Conservation (phyloP, 345 rosid genomes). For the Anacardium occidentale region DNA sequence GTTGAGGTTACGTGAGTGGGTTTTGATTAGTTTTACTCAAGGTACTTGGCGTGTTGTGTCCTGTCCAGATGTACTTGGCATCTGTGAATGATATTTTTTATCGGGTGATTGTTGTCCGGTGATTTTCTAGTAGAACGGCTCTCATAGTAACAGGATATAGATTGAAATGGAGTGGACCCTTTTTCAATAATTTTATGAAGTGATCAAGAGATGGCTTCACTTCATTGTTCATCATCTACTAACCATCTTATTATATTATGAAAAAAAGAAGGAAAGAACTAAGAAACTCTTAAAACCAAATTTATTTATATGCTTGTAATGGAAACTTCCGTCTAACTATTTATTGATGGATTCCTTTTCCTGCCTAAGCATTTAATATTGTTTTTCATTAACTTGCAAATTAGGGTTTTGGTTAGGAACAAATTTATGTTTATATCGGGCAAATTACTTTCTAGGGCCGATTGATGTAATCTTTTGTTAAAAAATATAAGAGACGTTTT, state of each 20-base stretch:
- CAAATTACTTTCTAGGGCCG: too few relatives aligned
- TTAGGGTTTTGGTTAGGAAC: too few relatives aligned
- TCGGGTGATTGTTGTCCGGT: not conserved
- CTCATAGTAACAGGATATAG: not conserved
- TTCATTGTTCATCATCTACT: not conserved
- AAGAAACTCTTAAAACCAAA: too few relatives aligned
- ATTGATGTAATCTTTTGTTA: too few relatives aligned
- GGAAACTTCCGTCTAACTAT: too few relatives aligned
- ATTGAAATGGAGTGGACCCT: not conserved
- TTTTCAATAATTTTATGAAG: not conserved
- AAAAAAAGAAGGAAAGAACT: not conserved
- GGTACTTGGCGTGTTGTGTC: not conserved
- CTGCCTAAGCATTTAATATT: not conserved
- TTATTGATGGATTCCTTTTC: not conserved
- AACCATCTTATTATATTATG: not conserved
- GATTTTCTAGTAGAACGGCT: not conserved
- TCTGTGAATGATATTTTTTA: not conserved
- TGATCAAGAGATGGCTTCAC: not conserved
- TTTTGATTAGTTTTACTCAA: not conserved
- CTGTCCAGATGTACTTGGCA: not conserved
- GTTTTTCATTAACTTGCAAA: not conserved
- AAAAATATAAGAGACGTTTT: too few relatives aligned
- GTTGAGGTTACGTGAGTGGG: slow-evolving; percentile 9
- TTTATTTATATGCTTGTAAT: too few relatives aligned
- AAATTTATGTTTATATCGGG: too few relatives aligned